phyloP scores from a whole-genome alignment of 805 yeast species.

The Pichia insulana region DNA sequence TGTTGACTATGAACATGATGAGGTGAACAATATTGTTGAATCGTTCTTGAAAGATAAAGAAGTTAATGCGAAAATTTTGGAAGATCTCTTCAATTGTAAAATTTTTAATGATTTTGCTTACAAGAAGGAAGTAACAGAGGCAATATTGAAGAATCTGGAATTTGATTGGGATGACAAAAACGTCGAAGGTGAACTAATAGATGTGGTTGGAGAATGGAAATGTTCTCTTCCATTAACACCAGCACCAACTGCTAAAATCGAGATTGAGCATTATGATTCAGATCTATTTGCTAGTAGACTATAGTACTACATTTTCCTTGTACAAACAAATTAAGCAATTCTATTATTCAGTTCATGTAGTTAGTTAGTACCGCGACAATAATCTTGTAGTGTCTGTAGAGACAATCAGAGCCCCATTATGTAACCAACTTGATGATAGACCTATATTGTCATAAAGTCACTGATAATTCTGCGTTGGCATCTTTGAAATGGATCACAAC shows the following conservation, averaged over 20 bases:
- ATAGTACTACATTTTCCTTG: background rate
- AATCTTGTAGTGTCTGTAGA: too few species aligned
- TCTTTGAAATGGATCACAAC: background rate
- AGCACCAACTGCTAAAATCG: conserved; percentile 47
- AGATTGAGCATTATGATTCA: conserved; percentile 19
- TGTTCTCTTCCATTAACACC: conserved; percentile 43
- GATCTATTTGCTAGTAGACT: conserved; percentile 8
- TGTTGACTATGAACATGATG: conserved; percentile 20
- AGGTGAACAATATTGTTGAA: conserved; percentile 12
- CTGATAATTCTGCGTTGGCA: too few species aligned
- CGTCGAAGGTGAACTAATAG: conserved; percentile 35
- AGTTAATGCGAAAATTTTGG: conserved; percentile 6
- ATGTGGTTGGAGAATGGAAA: conserved; percentile 47
- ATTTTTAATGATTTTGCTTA: conserved; percentile 17
- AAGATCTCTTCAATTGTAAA: conserved; percentile 11
- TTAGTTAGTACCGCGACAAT: too few species aligned
- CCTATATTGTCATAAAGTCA: too few species aligned
- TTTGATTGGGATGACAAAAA: conserved; percentile 9
- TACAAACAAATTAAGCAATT: too few species aligned
- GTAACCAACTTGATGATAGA: too few species aligned
- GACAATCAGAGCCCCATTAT: too few species aligned
- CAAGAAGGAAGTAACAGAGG: conserved; percentile 13
- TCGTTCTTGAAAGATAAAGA: conserved; percentile 6
- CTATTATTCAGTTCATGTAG: background rate
- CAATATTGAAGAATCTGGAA: conserved; percentile 12